Evolutionary conservation across 805 yeast genomes (phyloP), one percentile per base, ranked within the genome.

Genomic region (Suhomyces pyralidae): DNA sequence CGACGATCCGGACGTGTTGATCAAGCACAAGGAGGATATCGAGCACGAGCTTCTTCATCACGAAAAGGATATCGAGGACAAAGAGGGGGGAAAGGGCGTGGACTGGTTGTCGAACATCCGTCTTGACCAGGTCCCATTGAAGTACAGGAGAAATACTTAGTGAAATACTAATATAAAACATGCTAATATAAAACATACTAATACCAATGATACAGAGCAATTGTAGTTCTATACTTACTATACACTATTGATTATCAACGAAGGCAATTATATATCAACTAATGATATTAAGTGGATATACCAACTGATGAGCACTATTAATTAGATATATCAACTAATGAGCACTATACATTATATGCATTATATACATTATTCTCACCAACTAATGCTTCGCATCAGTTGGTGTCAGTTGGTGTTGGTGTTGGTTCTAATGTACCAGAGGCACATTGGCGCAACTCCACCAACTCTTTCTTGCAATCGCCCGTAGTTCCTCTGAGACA

Each of bases 1-100:
- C 58, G 70, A 77, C 51, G 97, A 91, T 66, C 97, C 97, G 1
- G 91, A 89, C 50, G 90, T 91, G 25, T 77, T 79, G 60, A 71
- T 81, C 22, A 86, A 88, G 49, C 97, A 91, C 66, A 86, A 85
- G 57, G 97, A 91, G 66, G 97, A 91, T 66, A 81, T 88, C 7
- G 97, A 90, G 64, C 88, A 91, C 67, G 97, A 91, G 64, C 72
- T 88, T 51, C 76, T 89, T 55, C 94, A 86, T 65, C 96, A 89
- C 65, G 89, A 86, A 58, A 94, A 88, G 65, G 96, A 88, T 64
- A 85, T 88, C 50, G 94, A 86, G 57, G 87, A 81, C 60, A 46
- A 73, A 40, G 73, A 77, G 62, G 54, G 66, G 56, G 43, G 32
- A 7, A 24, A 34, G 19, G 49, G 32, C 24, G 49, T 22, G 15